phyloP scores from a whole-genome alignment of 164 flowering plant species.

The Dillenia turbinata region DNA sequence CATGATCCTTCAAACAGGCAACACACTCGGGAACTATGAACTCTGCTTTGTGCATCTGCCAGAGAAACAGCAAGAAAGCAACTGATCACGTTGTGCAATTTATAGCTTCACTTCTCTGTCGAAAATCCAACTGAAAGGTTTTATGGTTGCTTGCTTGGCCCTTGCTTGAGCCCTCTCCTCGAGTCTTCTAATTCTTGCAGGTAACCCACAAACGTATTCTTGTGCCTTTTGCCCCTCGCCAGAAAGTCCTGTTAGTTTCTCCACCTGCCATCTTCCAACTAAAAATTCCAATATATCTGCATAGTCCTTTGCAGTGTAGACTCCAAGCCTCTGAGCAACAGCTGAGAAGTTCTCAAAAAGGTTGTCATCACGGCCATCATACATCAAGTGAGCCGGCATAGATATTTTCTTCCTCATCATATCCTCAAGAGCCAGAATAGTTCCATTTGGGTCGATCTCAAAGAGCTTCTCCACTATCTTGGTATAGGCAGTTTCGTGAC shows the following conservation, averaged over 20 bases:
- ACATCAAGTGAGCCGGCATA: slow-evolving; percentile 65
- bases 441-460: slow-evolving; percentile 67
- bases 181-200: slow-evolving; percentile 43
- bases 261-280: slow-evolving; percentile 66
- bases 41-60: too few species aligned
- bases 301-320: slow-evolving; percentile 57
- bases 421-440: slow-evolving; percentile 47
- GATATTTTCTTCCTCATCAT: slow-evolving; percentile 67
- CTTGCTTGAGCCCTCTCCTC: slow-evolving; percentile 44
- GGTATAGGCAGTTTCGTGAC: slow-evolving; percentile 67
- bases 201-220: slow-evolving; percentile 59
- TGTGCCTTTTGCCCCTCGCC: slow-evolving; percentile 61
- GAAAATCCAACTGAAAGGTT: slow-evolving; percentile 69
- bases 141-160: slow-evolving; percentile 30
- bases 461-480: slow-evolving; percentile 67
- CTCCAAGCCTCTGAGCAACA: slow-evolving; percentile 65
- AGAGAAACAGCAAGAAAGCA: too few species aligned
- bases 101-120: slow-evolving; percentile 48
- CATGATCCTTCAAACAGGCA: too few species aligned
- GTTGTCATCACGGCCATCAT: slow-evolving; percentile 44
- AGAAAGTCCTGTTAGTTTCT: slow-evolving; percentile 53
- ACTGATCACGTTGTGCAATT: not conserved
- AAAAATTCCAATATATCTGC: slow-evolving; percentile 69
- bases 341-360: slow-evolving; percentile 58
- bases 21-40: too few species aligned